Evolutionary conservation across 345 rosid genomes (phyloP), one percentile per base, ranked within the genome.

Genomic region (Carallia pectinifolia): DNA sequence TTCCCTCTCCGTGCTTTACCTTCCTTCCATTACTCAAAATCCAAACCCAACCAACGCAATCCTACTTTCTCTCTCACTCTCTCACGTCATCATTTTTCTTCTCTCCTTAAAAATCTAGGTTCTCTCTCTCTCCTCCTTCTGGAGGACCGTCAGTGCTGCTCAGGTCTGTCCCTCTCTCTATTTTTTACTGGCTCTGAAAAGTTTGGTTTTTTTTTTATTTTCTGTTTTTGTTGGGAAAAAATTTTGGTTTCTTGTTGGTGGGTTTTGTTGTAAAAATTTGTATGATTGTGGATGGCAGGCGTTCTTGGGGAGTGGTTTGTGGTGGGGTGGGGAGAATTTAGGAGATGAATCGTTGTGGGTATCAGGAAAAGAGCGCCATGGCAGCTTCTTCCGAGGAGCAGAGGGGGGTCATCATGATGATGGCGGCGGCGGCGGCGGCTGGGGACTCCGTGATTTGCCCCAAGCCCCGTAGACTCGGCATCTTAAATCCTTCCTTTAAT

Each of bases 391-490:
- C 34, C 4, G 88, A 83, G 65, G 85, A 78, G 81, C 69, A 68
- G 75, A 69, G 74, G 62, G 55, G 72, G 69, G 67, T 19, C 62
- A 36, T 61, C 74, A 23, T 64, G 76, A 38, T 44, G 34, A 33
- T 33, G 34, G 34, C 34, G 65, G 61, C 67, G 64, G 84, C 69
- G 65, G 84, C 4, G 34, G 34, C 34, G 65, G 61, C 67, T 66
- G 84, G 71, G 65, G 84, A 72, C 62, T 71, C 87, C 16, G 82
- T 87, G 58, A 77, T 85, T 76, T 87, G 91, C 76, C 91, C 91
- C 15, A 87, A 85, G 74, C 91, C 91, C 17, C 76, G 87, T 12
- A 74, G 87, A n/a, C 53, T 86, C 13, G 78, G 85, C 13, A 62
- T 80, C 73, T 60, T 73, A 29, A 77, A 76, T 74, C 84, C 80